Conservation (phyloP, 306 rosid genomes). For the Spatholobus suberectus region DNA sequence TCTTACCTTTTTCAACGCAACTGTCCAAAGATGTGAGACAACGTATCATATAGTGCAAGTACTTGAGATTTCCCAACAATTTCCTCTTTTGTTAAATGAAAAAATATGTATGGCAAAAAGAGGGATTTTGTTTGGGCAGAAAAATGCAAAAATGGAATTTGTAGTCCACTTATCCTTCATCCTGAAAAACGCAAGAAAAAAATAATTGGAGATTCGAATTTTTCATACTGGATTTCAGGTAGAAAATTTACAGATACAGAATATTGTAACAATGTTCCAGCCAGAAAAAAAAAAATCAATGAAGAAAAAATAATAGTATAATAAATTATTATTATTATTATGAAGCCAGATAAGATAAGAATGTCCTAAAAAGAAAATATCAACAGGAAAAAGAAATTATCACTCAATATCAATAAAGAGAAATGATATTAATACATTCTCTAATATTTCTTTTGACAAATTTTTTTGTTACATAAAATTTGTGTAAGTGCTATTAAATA, state of each 20-base stretch:
- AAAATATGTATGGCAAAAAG: neutral
- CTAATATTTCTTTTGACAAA: neutral
- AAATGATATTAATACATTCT: neutral
- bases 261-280: neutral
- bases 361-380: neutral
- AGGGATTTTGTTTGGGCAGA: constrained; percentile 21
- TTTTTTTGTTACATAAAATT: neutral
- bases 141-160: constrained; percentile 21
- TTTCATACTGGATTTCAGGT: neutral
- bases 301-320: no score
- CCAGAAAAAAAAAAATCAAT: neutral
- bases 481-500: neutral
- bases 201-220: neutral
- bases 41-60: constrained; percentile 32
- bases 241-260: neutral
- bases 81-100: neutral
- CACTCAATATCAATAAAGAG: neutral
- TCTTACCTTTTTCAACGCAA: neutral
- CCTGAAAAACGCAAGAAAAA: neutral
- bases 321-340: no score
- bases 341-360: neutral
- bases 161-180: neutral
- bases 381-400: neutral
- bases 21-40: constrained; percentile 41
- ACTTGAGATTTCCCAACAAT: constrained; percentile 9